A percentile compares a stretch with the other conserved stretches of the same genome.
Evolutionary conservation across 108 stramenopile species (phyloP).

Genomic region (Nitzschia sp.): DNA sequence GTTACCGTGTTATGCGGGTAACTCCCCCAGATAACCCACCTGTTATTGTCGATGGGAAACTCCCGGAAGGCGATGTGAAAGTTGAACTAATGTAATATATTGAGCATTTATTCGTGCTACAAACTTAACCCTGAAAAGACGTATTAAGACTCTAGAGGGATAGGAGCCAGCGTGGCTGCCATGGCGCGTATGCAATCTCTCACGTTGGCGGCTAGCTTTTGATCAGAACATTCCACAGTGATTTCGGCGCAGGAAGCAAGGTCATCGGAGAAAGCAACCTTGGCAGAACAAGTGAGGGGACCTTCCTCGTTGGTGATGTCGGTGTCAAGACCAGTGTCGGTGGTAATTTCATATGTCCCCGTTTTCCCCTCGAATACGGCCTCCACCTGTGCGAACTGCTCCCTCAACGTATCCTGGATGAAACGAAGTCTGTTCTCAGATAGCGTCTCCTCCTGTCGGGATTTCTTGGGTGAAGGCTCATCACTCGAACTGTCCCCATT

Average conservation of each 20-base stretch:
- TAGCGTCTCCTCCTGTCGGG: constrained; percentile 11
- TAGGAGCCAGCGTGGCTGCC: constrained; percentile 48
- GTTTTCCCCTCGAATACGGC: constrained; percentile 72
- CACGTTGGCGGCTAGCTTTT: constrained; percentile 73
- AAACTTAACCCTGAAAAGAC: not conserved
- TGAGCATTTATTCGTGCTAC: not conserved
- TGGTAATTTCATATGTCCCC: constrained; percentile 71
- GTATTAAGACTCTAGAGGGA: not conserved
- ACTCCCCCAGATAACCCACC: constrained; percentile 49
- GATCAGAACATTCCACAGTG: constrained; percentile 71
- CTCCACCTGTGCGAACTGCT: constrained; percentile 79
- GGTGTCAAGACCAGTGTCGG: constrained; percentile 55
- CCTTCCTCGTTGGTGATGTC: constrained; percentile 38
- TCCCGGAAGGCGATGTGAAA: constrained; percentile 42
- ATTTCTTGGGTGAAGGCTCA: constrained; percentile 35
- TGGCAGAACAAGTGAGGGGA: constrained; percentile 53
- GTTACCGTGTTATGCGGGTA: constrained; percentile 65
- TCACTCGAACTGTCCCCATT: constrained; percentile 27
- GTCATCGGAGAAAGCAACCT: constrained; percentile 60
- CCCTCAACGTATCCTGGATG: constrained; percentile 57
- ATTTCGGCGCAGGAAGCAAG: constrained; percentile 56
- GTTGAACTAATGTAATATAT: constrained; percentile 43
- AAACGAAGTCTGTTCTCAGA: constrained; percentile 52
- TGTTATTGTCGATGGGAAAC: constrained; percentile 31
- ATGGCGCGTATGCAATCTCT: constrained; percentile 67